phyloP scores from a whole-genome alignment of 83 land plant genomes.

The Picea abies region DNA sequence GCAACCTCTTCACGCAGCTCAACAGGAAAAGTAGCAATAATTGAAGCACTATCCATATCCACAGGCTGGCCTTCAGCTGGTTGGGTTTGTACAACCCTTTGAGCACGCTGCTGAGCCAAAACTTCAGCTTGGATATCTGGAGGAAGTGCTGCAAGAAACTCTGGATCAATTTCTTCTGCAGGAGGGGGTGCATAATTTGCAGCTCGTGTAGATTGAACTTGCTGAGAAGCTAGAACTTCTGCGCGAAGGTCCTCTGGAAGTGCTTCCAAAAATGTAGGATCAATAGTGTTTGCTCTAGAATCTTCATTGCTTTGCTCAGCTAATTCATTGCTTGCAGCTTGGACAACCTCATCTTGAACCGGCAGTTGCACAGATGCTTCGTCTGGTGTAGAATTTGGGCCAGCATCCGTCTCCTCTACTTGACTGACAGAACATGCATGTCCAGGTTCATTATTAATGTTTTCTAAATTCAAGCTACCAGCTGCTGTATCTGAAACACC shows the following conservation, averaged over 20 bases:
- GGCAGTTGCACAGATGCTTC: constrained; percentile 25
- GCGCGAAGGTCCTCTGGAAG: constrained; percentile 96
- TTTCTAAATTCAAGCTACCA: constrained; percentile 23
- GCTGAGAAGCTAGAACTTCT: constrained; percentile 94
- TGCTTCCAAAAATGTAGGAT: constrained; percentile 97
- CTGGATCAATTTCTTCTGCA: constrained; percentile 96
- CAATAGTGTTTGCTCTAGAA: constrained; percentile 63
- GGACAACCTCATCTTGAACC: constrained; percentile 30
- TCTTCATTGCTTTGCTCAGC: constrained; percentile 32
- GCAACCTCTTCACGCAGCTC: constrained; percentile 96
- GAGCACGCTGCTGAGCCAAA: constrained; percentile 86
- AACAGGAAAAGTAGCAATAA: constrained; percentile 97
- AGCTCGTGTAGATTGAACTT: constrained; percentile 56
- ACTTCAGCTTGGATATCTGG: constrained; percentile 98
- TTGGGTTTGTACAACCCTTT: constrained; percentile 59
- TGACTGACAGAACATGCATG: constrained; percentile 29
- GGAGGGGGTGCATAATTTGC: constrained; percentile 63
- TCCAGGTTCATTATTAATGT: constrained; percentile 38
- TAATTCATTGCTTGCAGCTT: constrained; percentile 19
- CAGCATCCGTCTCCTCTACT: constrained; percentile 14
- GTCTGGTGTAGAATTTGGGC: constrained; percentile 14
- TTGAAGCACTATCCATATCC: constrained; percentile 99
- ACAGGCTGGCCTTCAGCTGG: constrained; percentile 88
- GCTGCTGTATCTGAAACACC: constrained; percentile 30
- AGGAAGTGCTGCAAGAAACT: constrained; percentile 96